Base-by-base conservation (phyloP, 306 rosid species). In the Cercis canadensis region DNA sequence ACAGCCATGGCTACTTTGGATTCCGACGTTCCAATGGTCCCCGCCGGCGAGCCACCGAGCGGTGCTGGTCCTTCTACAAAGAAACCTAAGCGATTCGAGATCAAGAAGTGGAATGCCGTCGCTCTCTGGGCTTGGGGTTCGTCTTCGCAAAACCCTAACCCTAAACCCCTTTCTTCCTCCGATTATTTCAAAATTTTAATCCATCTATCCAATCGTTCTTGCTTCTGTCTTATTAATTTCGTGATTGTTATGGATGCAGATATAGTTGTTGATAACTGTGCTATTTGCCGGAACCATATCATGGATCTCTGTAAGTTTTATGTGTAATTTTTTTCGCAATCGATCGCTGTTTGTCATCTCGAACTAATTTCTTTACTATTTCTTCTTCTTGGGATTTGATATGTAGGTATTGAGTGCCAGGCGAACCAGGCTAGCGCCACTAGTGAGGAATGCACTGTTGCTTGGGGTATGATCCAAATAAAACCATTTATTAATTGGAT, bases 41-140 rank as follows among this genome's bases (percentile, higher is more conserved):
- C 87, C 7, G 89, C 77, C 57, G 95, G 94, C 50, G 96, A 92
- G 40, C 17, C 84, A 8, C 85, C 90, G n/a, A 54, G 88, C 49
- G 75, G 83, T 44, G 60, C 90, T 7, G 86, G 88, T 0, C 69
- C 77, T 39, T 76, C 92, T 1, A 31, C 82, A 36, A 93, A 87
- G 87, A 93, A 85, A 65, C 83, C 89, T 0, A 87, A 90, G 82
- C 92, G 89, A 5, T 93, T 93, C 34, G 93, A 90, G 83, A 88
- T 93, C 73, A 90, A 93, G 55, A 93, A 93, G 70, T 93, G 98
- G 97, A 92, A 93, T 78, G 96, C 90, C 12, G 96, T 93, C 33
- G 69, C 96, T 34, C 97, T 93, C 53, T 93, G 97, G 98, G 96
- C 97, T 33, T 90, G 96, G 97, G 98, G 97, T 92, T 53, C 7